Percentiles rank a stretch among this genome's conserved stretches.
phyloP scores from a whole-genome alignment of 306 rosid genomes.

The Adenanthera pavonina region DNA sequence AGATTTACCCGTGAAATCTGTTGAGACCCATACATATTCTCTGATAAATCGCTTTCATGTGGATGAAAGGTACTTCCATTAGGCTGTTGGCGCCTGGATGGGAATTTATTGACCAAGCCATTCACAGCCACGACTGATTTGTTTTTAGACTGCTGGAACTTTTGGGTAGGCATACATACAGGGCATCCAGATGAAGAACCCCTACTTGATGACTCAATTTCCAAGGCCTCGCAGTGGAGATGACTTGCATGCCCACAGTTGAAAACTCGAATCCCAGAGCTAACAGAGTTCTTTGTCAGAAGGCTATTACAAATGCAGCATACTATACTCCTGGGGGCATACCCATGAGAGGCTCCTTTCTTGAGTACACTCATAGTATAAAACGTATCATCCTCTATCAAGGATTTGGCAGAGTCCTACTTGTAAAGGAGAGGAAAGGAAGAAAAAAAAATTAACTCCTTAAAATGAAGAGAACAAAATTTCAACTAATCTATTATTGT shows the following conservation, averaged over 20 bases:
- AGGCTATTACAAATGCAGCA: constrained; percentile 81
- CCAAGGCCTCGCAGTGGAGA: constrained; percentile 81
- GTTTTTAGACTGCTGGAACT: constrained; percentile 69
- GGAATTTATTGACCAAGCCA: constrained; percentile 65
- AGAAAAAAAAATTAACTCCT: constrained; percentile 21
- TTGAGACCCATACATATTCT: constrained; percentile 62
- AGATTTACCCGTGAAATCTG: constrained; percentile 80
- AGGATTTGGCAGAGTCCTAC: constrained; percentile 93
- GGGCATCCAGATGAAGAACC: constrained; percentile 80
- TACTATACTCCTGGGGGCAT: constrained; percentile 70
- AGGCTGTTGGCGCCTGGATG: constrained; percentile 54
- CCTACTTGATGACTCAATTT: constrained; percentile 56
- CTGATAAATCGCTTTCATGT: constrained; percentile 66
- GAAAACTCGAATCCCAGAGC: constrained; percentile 80
- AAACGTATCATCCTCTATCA: constrained; percentile 93
- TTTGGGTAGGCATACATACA: constrained; percentile 76
- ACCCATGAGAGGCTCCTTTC: constrained; percentile 95
- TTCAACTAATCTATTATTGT: neutral
- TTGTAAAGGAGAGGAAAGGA: constrained; percentile 22
- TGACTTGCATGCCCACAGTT: constrained; percentile 94
- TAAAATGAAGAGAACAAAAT: constrained; percentile 24
- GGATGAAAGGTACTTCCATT: constrained; percentile 62
- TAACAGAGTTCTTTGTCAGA: constrained; percentile 65
- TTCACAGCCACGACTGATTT: constrained; percentile 59
- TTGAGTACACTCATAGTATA: constrained; percentile 92